Base-by-base conservation (phyloP, 1,284 basidiomycete species). In the Cerioporus squamosus region DNA sequence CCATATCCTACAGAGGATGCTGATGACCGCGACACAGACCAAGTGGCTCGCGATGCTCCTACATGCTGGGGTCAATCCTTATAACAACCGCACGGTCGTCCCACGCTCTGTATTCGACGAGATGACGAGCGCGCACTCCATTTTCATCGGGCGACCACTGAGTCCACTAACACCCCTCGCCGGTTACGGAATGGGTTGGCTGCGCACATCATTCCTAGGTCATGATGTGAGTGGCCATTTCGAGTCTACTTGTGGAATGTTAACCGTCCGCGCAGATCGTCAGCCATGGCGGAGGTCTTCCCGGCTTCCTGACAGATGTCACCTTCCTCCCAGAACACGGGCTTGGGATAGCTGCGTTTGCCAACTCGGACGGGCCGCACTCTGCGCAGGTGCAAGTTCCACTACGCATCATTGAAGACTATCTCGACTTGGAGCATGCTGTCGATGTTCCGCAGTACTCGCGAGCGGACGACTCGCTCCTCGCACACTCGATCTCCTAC, bases 11-110 rank as follows among this genome's bases (percentile, higher is more conserved):
- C 17, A 29, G n/a, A 47, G 44, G 23, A 18, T 20, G n/a, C 43
- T 24, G 2, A 52, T n/a, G 14, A 24, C 8, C 33, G 1, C 14
- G 8, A 22, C 20, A n/a, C 10, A 81, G 79, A 68, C 72, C 1
- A 72, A 67, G 23, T 83, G 81, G 81, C 59, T 79, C 0, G 72
- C 74, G 2, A 77, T 75, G 65, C 72, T 81, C 1, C 61, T 83
- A 12, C 77, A 79, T 51, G 66, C 74, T 2, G 81, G 81, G 0
- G 66, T 74, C 3, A 73, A 82, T 57, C 79, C 79, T 0, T 54
- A 60, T 8, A 78, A 76, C 2, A 77, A 79, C 55, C 59, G 69
- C 46, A 77, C 74, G 0, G 63, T 83, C 23, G 66, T 83, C 5
- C 77, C 82, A 0, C 58, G 58, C 14, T 66, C 70, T 1, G 68